Evolutionary conservation across 768 basidiomycete genomes (phyloP).

Genomic region (Termitomyces heimii): DNA sequence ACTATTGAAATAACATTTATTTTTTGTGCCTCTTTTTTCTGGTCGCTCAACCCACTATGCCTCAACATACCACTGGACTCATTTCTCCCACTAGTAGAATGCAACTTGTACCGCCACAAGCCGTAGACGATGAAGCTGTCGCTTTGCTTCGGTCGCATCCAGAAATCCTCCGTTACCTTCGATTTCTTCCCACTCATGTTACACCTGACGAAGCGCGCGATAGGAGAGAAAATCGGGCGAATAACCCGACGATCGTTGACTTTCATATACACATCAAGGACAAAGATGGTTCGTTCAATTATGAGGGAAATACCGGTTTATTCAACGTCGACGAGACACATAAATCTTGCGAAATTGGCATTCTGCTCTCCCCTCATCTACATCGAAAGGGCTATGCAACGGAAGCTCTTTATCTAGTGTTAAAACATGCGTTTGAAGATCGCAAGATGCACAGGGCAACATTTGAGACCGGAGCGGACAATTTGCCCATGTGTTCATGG

Average conservation of each 20-base stretch:
- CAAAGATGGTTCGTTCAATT: slow-evolving; percentile 19
- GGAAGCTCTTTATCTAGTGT: slow-evolving; percentile 34
- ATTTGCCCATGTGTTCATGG: slow-evolving; percentile 40
- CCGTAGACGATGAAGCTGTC: slow-evolving; percentile 28
- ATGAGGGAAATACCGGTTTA: slow-evolving; percentile 31
- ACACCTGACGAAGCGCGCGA: slow-evolving; percentile 28
- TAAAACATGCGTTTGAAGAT: slow-evolving; percentile 37
- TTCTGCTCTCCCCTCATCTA: slow-evolving; percentile 29
- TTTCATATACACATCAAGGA: slow-evolving; percentile 29
- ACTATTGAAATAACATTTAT: neutral
- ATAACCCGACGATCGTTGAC: slow-evolving; percentile 26
- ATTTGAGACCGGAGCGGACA: slow-evolving; percentile 35
- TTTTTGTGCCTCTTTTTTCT: neutral
- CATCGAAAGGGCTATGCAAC: slow-evolving; percentile 36
- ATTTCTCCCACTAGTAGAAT: slow-evolving; percentile 29
- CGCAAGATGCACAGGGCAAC: slow-evolving; percentile 33
- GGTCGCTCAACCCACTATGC: slow-evolving; percentile 13
- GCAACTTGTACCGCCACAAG: slow-evolving; percentile 25
- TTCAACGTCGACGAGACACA: slow-evolving; percentile 31
- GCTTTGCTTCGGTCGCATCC: slow-evolving; percentile 33
- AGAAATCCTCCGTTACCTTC: slow-evolving; percentile 28
- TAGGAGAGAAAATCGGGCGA: slow-evolving; percentile 27
- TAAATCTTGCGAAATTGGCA: slow-evolving; percentile 34
- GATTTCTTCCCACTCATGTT: slow-evolving; percentile 30
- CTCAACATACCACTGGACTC: slow-evolving; percentile 21